These are phyloP conservation scores for Pleurotus djamor DNA, from an alignment of 768 basidiomycete genomes.

Conservation along the genomic window DNA sequence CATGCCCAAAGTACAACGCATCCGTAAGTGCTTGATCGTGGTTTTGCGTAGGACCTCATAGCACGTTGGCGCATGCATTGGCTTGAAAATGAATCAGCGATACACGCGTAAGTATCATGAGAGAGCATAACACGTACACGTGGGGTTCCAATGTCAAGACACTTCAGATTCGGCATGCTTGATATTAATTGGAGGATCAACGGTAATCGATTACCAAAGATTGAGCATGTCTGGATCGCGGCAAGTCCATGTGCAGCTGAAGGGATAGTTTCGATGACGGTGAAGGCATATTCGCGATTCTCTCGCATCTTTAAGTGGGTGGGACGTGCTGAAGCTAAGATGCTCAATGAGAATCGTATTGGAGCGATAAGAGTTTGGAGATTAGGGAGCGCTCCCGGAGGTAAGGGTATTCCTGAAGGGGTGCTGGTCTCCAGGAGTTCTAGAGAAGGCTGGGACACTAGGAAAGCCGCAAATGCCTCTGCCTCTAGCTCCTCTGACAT, in stretches of 20 bases:
- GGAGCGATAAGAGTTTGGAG: neutral
- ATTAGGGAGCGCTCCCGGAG: neutral
- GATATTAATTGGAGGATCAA: neutral
- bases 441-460: neutral
- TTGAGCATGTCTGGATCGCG: neutral
- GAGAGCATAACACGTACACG: too few relatives aligned
- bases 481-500: neutral
- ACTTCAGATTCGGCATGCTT: neutral
- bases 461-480: neutral
- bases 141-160: neutral
- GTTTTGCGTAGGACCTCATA: too few relatives aligned
- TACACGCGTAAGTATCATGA: too few relatives aligned
- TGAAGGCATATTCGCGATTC: neutral
- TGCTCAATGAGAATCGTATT: neutral
- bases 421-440: neutral
- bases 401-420: neutral
- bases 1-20: too few relatives aligned
- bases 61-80: too few relatives aligned
- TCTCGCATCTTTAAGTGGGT: neutral
- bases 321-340: neutral
- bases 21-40: too few relatives aligned
- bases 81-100: too few relatives aligned
- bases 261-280: neutral
- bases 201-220: neutral
- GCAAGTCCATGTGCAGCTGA: neutral